Evolutionary conservation across 2,329 filamentous ascomycete genomes (phyloP), one percentile per base, ranked within the genome.

Genomic region (Aspergillus ustus): DNA sequence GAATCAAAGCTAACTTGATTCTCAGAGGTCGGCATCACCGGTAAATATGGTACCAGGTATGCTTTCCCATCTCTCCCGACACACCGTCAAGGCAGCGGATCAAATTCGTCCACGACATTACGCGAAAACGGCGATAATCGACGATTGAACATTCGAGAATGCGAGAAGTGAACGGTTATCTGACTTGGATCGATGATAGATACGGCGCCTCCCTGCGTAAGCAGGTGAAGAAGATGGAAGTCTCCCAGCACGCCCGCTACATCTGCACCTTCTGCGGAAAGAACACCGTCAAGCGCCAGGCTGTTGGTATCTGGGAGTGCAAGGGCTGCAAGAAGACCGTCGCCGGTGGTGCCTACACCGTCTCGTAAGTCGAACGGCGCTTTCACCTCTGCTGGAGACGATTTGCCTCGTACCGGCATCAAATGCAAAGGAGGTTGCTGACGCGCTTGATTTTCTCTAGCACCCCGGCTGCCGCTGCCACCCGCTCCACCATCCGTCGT

Each of bases 181-280:
- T 72, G 66, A 72, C 63, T 48, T 61, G 29, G 52, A 43, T 64
- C 63, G 58, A 59, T 64, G 74, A 73, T 65, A 94, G 92, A 88
- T 96, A 96, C 84, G 95, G 94, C 93, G 94, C 95, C 81, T 98
- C 95, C 78, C 92, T 98, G 84, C 92, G 93, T 85, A 98, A 98
- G 89, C 93, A 93, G 82, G 90, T 95, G 80, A 98, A 98, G 92
- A 97, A 97, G 91, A 97, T 97, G 91, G 95, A 98, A 90, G 91
- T 98, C 82, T 91, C 92, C 77, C 95, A 98, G 84, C 95, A 99
- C 87, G 92, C 93, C 85, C 91, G 91, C 82, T 98, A 97, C 82
- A 89, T 89, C 80, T 98, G 94, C 89, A 94, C 93, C 72, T 99
- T 98, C 91, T 97, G 93, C 88, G 94, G 94, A 80, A 98, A 98